These are phyloP conservation scores for Mycena amicta DNA, from an alignment of 768 basidiomycete genomes.

Conservation along the genomic window DNA sequence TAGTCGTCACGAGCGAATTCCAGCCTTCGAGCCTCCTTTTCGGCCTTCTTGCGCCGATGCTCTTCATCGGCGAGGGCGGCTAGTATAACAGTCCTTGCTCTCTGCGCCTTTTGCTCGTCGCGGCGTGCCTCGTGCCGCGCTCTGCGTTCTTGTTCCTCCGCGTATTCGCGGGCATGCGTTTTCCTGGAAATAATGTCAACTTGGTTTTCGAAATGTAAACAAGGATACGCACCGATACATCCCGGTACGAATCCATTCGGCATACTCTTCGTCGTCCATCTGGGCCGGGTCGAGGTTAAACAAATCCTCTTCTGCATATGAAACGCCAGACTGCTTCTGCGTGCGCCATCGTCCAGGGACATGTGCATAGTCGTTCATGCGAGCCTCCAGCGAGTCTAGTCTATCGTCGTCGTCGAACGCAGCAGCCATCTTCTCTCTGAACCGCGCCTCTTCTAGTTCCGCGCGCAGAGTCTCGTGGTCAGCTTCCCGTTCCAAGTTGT, in stretches of 20 bases:
- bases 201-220: background rate
- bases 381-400: conserved; percentile 62
- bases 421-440: conserved; percentile 72
- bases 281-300: conserved; percentile 44
- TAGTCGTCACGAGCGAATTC: conserved; percentile 56
- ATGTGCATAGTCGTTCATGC: conserved; percentile 69
- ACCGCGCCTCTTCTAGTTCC: conserved; percentile 64
- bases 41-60: conserved; percentile 49
- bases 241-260: conserved; percentile 81
- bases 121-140: conserved; percentile 54
- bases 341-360: conserved; percentile 71
- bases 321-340: conserved; percentile 8
- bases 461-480: conserved; percentile 53
- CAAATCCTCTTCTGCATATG: conserved; percentile 36
- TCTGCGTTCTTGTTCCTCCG: conserved; percentile 59
- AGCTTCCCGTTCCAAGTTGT: no score
- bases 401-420: conserved; percentile 76
- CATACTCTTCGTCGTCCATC: conserved; percentile 88
- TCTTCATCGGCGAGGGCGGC: conserved; percentile 57
- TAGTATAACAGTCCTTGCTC: conserved; percentile 53
- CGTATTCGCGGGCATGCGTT: conserved; percentile 68
- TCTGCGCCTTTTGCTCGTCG: conserved; percentile 55
- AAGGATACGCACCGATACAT: conserved; percentile 71
- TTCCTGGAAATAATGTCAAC: conserved; percentile 45
- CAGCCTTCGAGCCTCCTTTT: conserved; percentile 45